Base-by-base conservation (phyloP, 2,329 filamentous ascomycete genomes). In the Endoconidiophora polonica region DNA sequence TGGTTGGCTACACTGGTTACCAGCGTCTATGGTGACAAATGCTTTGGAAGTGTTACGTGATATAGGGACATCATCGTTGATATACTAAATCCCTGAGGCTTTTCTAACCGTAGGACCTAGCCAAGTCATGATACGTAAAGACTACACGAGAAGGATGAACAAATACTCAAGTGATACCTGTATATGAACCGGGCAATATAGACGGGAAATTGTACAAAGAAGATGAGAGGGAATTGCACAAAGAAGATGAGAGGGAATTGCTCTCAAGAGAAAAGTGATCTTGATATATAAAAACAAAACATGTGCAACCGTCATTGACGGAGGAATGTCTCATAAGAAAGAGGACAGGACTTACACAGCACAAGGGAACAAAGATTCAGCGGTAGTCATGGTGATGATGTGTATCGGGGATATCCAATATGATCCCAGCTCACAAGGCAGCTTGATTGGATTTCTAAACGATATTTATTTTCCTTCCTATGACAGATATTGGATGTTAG, bases 351-450 rank as follows among this genome's bases (percentile, higher is more conserved):
- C 76, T 59, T 68, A 81, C 79, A 83, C 61, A 29, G 73, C 71
- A 63, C 77, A 82, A 47, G 79, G 77, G 58, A 81, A 82, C 14
- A 69, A 67, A 44, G 67, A 56, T 56, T 73, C 70, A 52, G 62
- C 57, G 57, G 59, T 59, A 54, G 65, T 61, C 66, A 70, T 71
- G 60, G 56, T 60, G 56, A 48, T 33, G 18, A 52, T 47, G 36
- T 46, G 57, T 55, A 29, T 36, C 44, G 51, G 24, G 41, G 50
- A 39, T 38, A 46, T 46, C 20, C 16, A 38, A 37, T 33, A 9
- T 33, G 29, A 46, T 46, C 44, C 6, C 37, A 46, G 39, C 46
- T 48, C 42, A 36, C n/a, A 33, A n/a, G 14, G 38, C 40, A 38
- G 24, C 12, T 42, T 26, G 37, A 22, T 22, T n/a, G 23, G 7